Evolutionary conservation across 1,139 yeast species (phyloP).

Genomic region (Geotrichum histeridarum): DNA sequence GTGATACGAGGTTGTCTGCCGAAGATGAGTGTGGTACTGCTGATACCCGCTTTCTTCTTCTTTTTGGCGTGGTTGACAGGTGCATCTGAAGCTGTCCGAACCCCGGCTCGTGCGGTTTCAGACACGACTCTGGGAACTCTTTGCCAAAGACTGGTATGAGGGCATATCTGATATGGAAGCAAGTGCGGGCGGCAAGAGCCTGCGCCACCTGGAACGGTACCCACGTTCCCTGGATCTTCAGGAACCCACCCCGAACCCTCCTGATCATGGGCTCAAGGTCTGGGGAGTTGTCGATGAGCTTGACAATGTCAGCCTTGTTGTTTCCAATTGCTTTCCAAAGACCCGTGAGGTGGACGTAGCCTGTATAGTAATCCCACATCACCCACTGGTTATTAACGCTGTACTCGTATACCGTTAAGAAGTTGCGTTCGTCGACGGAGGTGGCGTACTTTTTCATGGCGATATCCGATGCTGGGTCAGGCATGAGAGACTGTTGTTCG

Average conservation of each 20-base stretch:
- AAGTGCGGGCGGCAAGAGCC: constrained; percentile 65
- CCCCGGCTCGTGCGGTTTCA: constrained; percentile 59
- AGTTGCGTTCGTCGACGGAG: constrained; percentile 65
- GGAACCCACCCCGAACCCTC: constrained; percentile 83
- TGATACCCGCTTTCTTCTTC: constrained; percentile 11
- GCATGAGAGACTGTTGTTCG: constrained; percentile 34
- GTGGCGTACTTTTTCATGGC: constrained; percentile 62
- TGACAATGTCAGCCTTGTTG: constrained; percentile 70
- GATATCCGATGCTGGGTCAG: constrained; percentile 34
- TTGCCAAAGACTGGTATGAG: constrained; percentile 77
- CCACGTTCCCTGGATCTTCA: constrained; percentile 96
- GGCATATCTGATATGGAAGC: constrained; percentile 70
- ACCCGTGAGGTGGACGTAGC: constrained; percentile 86
- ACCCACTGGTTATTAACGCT: constrained; percentile 59
- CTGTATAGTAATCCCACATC: constrained; percentile 85
- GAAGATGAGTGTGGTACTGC: background rate
- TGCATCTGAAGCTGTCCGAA: constrained; percentile 55
- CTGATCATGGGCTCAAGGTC: constrained; percentile 61
- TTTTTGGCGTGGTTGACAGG: constrained; percentile 4
- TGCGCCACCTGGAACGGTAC: constrained; percentile 67
- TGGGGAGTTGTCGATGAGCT: constrained; percentile 59
- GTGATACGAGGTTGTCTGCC: background rate
- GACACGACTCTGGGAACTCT: constrained; percentile 65
- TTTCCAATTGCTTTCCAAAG: constrained; percentile 79
- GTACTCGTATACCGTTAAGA: constrained; percentile 61